Evolutionary conservation across 352 stramenopile species (phyloP), one percentile per base, ranked within the genome.

Genomic region (Phytophthora citricola): DNA sequence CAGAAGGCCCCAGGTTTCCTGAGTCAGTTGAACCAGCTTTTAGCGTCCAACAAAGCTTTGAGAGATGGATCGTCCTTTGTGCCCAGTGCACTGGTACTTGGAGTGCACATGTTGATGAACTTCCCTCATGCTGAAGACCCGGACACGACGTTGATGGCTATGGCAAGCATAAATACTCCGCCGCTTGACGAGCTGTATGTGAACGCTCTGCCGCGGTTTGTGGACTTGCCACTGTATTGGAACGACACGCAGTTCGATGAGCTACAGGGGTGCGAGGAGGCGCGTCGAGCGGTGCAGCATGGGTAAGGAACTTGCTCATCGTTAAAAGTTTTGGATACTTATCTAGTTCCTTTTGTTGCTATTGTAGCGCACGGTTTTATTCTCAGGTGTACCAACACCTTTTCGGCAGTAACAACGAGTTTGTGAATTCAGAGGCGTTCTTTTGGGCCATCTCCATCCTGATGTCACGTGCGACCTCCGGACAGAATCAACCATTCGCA

Each of bases 381-480:
- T 73, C 76, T 22, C 76, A 85, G 29, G 73, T 95, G 38, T 89
- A 93, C 47, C 58, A 78, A 41, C 80, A 94, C 49, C 71, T 94
- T 34, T 92, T 95, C 50, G 87, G 82, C 11, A 63, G 55, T 7
- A 62, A 67, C 5, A 88, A 86, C 26, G 53, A 78, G 15, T 72
- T 91, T 29, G 73, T 94, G 36, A 79, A 73, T 15, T 49, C 48
- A 1, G 77, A 91, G n/a, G 71, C 78, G 5, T 94, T 93, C 70
- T 87, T 92, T 50, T 95, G 87, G 83, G 85, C 87, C 3, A 84
- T 93, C 26, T 91, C 85, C 20, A 75, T 93, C 41, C 73, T 94
- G 51, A 87, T 94, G 78, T 94, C 85, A 4, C 81, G 87, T 43
- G 87, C 87, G 40, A 94, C 87, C 51, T 94, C 85, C 11, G 84